Evolutionary conservation across 2,329 filamentous ascomycete genomes (phyloP).

Genomic region (Xylaria multiplex): DNA sequence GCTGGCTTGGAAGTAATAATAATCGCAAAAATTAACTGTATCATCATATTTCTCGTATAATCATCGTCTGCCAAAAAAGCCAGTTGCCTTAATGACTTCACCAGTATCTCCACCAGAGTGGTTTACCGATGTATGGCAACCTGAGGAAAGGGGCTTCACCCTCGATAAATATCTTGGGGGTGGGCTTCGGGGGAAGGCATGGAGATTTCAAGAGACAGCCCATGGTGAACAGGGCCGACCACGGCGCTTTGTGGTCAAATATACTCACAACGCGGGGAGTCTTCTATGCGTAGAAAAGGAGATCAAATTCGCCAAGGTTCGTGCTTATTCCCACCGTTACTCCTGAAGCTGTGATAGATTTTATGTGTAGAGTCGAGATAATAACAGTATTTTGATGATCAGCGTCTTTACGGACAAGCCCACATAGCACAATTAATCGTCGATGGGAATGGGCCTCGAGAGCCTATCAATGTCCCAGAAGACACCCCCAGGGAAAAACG

Average conservation of each 20-base stretch:
- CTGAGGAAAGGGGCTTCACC: neutral
- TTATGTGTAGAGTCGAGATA: neutral
- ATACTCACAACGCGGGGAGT: neutral
- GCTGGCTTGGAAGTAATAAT: neutral
- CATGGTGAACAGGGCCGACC: neutral
- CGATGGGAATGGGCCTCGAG: neutral
- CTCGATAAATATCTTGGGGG: neutral
- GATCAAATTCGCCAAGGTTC: neutral
- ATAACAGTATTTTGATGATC: neutral
- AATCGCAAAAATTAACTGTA: neutral
- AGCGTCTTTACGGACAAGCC: neutral
- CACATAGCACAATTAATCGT: constrained; percentile 3
- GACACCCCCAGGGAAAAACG: neutral
- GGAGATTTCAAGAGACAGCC: neutral
- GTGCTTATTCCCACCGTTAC: neutral
- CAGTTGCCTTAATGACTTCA: neutral
- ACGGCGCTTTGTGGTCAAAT: neutral
- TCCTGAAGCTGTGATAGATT: neutral
- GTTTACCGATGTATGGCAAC: neutral
- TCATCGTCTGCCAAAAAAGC: neutral
- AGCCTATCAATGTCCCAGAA: neutral
- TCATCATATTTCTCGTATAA: neutral
- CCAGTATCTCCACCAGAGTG: neutral
- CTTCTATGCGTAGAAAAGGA: neutral
- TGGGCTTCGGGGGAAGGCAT: neutral